These are phyloP conservation scores for Eutrema yunnanense DNA, from an alignment of 345 rosid genomes.

Conservation along the genomic window DNA sequence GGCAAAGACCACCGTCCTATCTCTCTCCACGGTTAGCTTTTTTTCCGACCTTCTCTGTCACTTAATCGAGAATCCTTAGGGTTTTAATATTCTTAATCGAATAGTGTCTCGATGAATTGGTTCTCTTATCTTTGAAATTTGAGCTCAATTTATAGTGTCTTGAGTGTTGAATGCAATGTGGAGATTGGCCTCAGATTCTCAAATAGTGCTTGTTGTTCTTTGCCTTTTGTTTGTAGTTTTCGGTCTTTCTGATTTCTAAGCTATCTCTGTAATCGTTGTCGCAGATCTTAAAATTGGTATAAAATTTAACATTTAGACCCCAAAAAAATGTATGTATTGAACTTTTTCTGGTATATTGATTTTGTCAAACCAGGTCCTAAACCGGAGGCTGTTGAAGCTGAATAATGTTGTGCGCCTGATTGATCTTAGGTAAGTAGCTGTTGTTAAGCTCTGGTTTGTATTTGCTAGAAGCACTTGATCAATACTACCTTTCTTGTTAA, in stretches of 20 bases:
- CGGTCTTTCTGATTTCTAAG: too few relatives aligned
- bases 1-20: constrained; percentile 89
- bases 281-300: too few relatives aligned
- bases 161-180: neutral
- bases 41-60: neutral
- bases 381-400: constrained; percentile 23
- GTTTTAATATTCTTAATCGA: neutral
- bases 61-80: neutral
- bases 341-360: neutral
- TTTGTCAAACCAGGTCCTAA: constrained; percentile 16
- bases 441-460: neutral
- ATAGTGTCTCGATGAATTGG: too few relatives aligned
- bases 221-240: too few relatives aligned
- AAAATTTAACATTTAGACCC: too few relatives aligned
- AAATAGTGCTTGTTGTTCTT: too few relatives aligned
- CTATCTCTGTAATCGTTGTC: too few relatives aligned
- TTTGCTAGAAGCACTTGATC: neutral
- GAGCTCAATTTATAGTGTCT: neutral
- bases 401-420: neutral
- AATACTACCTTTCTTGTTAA: neutral
- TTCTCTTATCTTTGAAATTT: too few relatives aligned
- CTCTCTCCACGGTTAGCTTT: constrained; percentile 58
- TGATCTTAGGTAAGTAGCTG: constrained; percentile 1
- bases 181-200: neutral
- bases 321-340: neutral